Evolutionary conservation across 73 alveolate species (phyloP).

Genomic region (Paramecium tetraurelia): DNA sequence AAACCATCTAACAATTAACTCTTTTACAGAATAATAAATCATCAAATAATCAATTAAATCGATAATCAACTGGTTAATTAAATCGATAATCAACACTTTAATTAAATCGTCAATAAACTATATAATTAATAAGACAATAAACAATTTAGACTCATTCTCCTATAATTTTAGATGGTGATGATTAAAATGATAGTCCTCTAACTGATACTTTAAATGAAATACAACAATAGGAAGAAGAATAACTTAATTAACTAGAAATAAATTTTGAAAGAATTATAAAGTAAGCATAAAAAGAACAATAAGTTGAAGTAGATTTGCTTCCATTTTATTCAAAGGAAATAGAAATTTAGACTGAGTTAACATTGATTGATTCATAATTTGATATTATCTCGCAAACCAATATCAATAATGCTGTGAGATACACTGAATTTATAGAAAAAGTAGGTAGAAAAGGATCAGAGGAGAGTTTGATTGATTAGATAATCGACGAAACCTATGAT

Average conservation of each 20-base stretch:
- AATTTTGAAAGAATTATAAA: conserved; percentile 35
- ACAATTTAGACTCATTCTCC: neutral
- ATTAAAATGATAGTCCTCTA: neutral
- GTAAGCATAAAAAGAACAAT: neutral
- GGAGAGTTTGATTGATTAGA: neutral
- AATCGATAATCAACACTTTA: neutral
- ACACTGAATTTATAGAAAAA: neutral
- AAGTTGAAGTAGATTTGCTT: neutral
- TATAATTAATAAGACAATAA: neutral
- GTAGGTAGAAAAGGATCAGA: neutral
- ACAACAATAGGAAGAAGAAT: neutral
- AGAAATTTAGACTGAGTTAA: neutral
- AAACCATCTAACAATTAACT: neutral
- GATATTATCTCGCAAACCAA: neutral
- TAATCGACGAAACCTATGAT: neutral
- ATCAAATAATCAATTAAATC: neutral
- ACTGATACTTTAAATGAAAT: neutral
- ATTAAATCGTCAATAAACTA: neutral
- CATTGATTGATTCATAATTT: neutral
- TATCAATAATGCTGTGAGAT: neutral
- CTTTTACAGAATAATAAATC: neutral
- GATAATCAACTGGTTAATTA: neutral
- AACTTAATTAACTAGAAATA: neutral
- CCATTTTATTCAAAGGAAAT: neutral
- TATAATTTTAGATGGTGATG: neutral